Conservation (phyloP, 2,329 filamentous ascomycete species). For the Colletotrichum cordylinicola region DNA sequence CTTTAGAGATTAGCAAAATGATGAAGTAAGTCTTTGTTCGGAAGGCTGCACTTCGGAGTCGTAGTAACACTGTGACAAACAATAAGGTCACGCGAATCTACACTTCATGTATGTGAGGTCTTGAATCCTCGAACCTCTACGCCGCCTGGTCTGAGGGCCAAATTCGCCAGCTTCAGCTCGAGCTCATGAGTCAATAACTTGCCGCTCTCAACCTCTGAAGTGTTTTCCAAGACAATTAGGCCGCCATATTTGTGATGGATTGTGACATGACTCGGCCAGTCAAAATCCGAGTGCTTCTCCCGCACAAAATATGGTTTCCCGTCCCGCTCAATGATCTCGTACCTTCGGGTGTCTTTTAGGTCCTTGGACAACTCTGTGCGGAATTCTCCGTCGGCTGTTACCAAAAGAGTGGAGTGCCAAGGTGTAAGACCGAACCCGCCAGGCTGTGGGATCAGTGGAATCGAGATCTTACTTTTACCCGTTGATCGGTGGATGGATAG, state of each 20-base stretch:
- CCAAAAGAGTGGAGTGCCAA: neutral
- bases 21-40: neutral
- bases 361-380: neutral
- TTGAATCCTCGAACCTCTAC: neutral
- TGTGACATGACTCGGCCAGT: neutral
- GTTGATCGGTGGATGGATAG: neutral
- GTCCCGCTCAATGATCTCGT: neutral
- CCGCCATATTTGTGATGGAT: neutral
- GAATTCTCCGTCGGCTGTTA: neutral
- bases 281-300: neutral
- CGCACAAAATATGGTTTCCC: neutral
- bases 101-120: neutral
- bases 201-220: neutral
- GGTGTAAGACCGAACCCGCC: neutral
- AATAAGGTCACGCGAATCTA: neutral
- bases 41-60: neutral
- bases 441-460: neutral
- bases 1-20: rapidly evolving
- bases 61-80: neutral
- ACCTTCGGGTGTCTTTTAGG: neutral
- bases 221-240: neutral
- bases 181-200: neutral
- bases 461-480: neutral
- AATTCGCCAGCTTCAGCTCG: neutral
- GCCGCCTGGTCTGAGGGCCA: neutral